Evolutionary conservation across 345 rosid species (phyloP).

Genomic region (Pistacia vera): DNA sequence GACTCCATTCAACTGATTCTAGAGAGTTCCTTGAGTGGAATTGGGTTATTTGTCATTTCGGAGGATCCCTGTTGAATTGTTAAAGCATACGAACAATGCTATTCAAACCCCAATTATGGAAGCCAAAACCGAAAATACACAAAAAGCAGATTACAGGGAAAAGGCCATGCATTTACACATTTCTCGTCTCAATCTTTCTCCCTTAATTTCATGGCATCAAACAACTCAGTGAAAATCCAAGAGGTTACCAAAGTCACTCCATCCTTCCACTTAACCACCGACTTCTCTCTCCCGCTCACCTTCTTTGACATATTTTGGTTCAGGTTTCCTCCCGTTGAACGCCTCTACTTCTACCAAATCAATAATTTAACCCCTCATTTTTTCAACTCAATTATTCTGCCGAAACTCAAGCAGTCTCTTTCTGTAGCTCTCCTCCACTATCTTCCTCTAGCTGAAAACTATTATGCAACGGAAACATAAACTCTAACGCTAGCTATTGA

Average conservation of each 20-base stretch:
- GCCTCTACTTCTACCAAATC: constrained; percentile 32
- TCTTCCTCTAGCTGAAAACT: constrained; percentile 29
- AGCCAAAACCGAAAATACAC: too few relatives aligned
- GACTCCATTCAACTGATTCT: too few relatives aligned
- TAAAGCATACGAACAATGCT: too few relatives aligned
- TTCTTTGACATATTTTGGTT: constrained; percentile 29
- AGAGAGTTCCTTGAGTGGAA: too few relatives aligned
- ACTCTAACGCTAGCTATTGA: too few relatives aligned
- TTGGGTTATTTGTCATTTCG: too few relatives aligned
- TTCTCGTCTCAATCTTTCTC: too few relatives aligned
- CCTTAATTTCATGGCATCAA: background rate
- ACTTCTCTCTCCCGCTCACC: constrained; percentile 29
- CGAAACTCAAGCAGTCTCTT: constrained; percentile 41
- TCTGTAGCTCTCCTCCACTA: constrained; percentile 33
- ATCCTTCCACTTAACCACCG: constrained; percentile 9
- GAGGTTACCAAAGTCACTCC: constrained; percentile 24
- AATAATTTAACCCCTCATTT: constrained; percentile 11
- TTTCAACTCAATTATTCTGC: constrained; percentile 36
- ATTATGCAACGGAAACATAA: too few relatives aligned
- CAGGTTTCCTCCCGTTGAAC: constrained; percentile 27
- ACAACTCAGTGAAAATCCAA: constrained; percentile 8
- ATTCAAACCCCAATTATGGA: too few relatives aligned
- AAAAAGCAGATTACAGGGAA: too few relatives aligned
- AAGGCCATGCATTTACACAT: too few relatives aligned
- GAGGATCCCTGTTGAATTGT: too few relatives aligned